Percentiles rank a stretch among this genome's conserved stretches.
phyloP scores from a whole-genome alignment of 345 rosid genomes.

The Aethionema arabicum region DNA sequence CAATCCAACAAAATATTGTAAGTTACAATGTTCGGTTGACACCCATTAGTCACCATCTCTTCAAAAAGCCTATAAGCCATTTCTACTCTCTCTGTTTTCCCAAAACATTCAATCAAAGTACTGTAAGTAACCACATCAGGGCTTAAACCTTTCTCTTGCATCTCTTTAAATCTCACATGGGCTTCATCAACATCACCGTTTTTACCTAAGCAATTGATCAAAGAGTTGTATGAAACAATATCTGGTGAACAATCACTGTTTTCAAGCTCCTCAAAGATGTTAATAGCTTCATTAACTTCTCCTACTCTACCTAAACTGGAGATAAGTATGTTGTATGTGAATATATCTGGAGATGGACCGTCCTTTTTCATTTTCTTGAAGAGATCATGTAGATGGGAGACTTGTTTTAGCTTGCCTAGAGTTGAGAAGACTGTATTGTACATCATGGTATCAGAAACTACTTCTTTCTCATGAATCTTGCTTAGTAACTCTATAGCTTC shows the following conservation, averaged over 20 bases:
- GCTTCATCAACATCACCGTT: conserved; percentile 95
- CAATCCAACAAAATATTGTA: conserved; percentile 90
- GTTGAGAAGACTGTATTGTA: conserved; percentile 67
- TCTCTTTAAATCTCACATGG: conserved; percentile 85
- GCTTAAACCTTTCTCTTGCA: conserved; percentile 79
- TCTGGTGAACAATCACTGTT: conserved; percentile 66
- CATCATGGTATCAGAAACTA: conserved; percentile 64
- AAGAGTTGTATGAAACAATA: conserved; percentile 75
- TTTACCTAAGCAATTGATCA: conserved; percentile 91
- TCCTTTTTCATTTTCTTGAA: conserved; percentile 69
- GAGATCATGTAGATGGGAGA: conserved; percentile 68
- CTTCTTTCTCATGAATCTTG: conserved; percentile 72
- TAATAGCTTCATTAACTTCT: conserved; percentile 61
- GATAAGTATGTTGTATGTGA: conserved; percentile 81
- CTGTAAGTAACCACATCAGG: conserved; percentile 95
- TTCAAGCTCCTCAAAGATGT: conserved; percentile 84
- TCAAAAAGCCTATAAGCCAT: conserved; percentile 82
- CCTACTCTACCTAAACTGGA: conserved; percentile 79
- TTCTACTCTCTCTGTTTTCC: conserved; percentile 83
- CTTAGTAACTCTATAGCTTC: conserved; percentile 77
- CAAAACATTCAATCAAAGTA: conserved; percentile 89
- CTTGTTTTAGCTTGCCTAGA: conserved; percentile 70
- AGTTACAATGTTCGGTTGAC: conserved; percentile 84
- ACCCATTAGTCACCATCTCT: conserved; percentile 75
- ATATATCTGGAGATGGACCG: conserved; percentile 73